Evolutionary conservation across 106 monocot genomes (phyloP), one percentile per base, ranked within the genome.

Genomic region (Acanthochlamys bracteata): DNA sequence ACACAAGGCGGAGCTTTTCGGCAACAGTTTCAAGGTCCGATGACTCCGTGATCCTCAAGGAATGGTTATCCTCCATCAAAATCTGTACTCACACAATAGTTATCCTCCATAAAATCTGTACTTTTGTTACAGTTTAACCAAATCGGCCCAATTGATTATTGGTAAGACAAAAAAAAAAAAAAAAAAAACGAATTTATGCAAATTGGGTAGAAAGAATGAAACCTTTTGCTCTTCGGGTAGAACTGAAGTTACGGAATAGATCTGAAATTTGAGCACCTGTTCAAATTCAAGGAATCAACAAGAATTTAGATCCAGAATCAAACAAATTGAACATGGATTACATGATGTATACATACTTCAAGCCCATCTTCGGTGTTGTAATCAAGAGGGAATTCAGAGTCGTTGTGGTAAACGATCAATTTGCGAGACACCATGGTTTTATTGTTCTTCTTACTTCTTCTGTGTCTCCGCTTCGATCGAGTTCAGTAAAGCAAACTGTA

Each of bases 191-290:
- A 40, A 0, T 17, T 11, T n/a, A 24, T 1, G 7, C 26, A 20
- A 49, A 4, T 0, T 54, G 15, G 25, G 63, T 45, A 52, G 13
- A 10, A 13, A 7, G 23, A 27, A 17, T n/a, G 21, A 20, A 20
- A 89, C 86, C 79, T 89, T 76, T 40, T 90, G 94, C 24, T 84
- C 69, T 7, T 90, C 94, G 41, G 94, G 94, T n/a, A 60, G 71
- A 49, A 90, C 72, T 19, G 86, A 82, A 24, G 94, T 94, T 20
- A 94, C 67, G 16, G 94, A 94, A 73, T 84, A 94, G 60, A 94
- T 84, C 79, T 94, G 94, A 71, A 79, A 71, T 51, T 84, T 76
- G 60, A 94, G 86, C 43, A 90, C 70, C 89, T 89, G 66, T 42
- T 17, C n/a, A n/a, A n/a, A n/a, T n/a, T n/a, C n/a, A n/a, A n/a